These are phyloP conservation scores for Gastrolobium villosum DNA, from an alignment of 306 rosid genomes.

Conservation along the genomic window DNA sequence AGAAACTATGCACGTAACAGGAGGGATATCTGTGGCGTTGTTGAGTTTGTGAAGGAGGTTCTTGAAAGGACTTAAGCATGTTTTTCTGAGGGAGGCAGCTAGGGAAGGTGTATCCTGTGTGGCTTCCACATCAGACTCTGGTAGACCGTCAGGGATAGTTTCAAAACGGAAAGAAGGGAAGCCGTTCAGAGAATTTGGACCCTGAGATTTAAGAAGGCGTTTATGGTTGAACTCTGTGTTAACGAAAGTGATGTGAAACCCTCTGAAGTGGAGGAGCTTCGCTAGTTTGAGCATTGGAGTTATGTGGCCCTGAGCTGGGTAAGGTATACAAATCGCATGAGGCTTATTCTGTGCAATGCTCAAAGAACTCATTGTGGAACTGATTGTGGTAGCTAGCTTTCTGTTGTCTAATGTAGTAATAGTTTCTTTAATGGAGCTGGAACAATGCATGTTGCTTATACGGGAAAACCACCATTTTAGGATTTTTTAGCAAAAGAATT, in stretches of 20 bases:
- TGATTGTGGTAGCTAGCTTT: background rate
- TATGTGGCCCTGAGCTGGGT: conserved; percentile 38
- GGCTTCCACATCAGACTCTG: conserved; percentile 49
- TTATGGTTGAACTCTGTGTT: conserved; percentile 39
- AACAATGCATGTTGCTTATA: too few relatives aligned
- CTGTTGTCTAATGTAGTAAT: too few relatives aligned
- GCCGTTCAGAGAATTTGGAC: conserved; percentile 3
- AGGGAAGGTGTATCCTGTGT: conserved; percentile 47
- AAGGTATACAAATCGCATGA: conserved; percentile 34
- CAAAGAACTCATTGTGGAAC: background rate
- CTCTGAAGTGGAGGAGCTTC: conserved; percentile 30
- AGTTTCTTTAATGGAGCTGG: too few relatives aligned
- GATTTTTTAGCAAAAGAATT: too few relatives aligned
- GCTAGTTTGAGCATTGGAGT: conserved; percentile 36
- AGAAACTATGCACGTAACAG: conserved; percentile 52
- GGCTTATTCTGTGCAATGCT: background rate
- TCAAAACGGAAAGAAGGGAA: conserved; percentile 27
- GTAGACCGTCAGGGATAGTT: conserved; percentile 44
- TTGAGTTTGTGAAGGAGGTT: conserved; percentile 53
- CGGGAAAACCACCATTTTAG: too few relatives aligned
- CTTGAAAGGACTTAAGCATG: conserved; percentile 46
- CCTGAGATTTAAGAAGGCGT: conserved; percentile 4
- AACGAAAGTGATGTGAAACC: conserved; percentile 28
- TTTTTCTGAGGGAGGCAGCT: conserved; percentile 30
- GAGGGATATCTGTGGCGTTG: conserved; percentile 38